Evolutionary conservation across 345 rosid genomes (phyloP).

Genomic region (Acer negundo): DNA sequence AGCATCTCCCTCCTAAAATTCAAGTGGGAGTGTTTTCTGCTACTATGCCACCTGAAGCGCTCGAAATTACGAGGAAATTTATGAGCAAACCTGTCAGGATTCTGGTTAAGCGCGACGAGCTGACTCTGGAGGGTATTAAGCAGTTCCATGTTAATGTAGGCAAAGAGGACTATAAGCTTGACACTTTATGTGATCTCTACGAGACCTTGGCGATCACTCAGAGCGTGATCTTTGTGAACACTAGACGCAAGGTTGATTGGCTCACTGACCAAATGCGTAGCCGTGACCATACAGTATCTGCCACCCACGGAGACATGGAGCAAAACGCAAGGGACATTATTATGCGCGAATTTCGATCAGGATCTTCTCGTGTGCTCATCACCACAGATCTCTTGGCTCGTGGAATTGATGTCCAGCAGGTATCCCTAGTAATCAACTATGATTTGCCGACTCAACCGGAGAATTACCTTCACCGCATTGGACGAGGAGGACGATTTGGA

Average conservation of each 20-base stretch:
- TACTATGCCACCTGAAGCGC: conserved; percentile 65
- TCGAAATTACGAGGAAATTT: conserved; percentile 51
- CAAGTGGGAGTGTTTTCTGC: conserved; percentile 63
- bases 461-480: conserved; percentile 60
- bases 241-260: conserved; percentile 66
- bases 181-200: conserved; percentile 32
- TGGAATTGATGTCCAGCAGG: conserved; percentile 63
- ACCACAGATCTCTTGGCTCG: conserved; percentile 60
- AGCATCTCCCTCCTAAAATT: conserved; percentile 50
- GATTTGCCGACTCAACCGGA: conserved; percentile 58
- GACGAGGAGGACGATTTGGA: conserved; percentile 55
- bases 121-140: conserved; percentile 54
- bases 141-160: conserved; percentile 50
- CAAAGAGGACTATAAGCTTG: conserved; percentile 37
- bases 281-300: conserved; percentile 61
- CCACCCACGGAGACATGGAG: conserved; percentile 61
- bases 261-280: conserved; percentile 49
- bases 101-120: conserved; percentile 58
- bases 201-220: conserved; percentile 47
- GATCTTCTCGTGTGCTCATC: conserved; percentile 59
- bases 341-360: conserved; percentile 56
- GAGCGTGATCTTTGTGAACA: conserved; percentile 57
- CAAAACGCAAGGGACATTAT: conserved; percentile 55
- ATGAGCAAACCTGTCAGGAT: conserved; percentile 59
- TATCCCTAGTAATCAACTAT: conserved; percentile 52